A percentile compares a stretch with the other conserved stretches of the same genome.
Conservation (phyloP, 1,139 yeast genomes). For the Geotrichum bryndzae region DNA sequence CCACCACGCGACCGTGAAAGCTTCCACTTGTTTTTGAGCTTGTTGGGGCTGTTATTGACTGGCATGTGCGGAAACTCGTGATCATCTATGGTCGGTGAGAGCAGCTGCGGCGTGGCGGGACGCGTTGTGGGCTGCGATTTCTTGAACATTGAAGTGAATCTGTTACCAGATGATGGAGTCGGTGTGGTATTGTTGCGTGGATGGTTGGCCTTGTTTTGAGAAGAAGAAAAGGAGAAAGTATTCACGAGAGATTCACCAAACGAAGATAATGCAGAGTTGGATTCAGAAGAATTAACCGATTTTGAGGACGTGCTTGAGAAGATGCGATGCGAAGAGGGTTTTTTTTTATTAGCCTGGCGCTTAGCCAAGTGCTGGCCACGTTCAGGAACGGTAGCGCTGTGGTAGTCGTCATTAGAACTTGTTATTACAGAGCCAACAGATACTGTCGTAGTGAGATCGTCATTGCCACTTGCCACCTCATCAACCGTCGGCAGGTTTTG, state of each 20-base stretch:
- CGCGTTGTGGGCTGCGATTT: constrained; percentile 1
- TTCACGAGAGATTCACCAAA: constrained; percentile 5
- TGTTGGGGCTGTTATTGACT: not conserved
- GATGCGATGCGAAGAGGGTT: not conserved
- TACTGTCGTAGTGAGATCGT: not conserved
- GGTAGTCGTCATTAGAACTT: not conserved
- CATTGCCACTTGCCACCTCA: not conserved
- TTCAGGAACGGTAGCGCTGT: not conserved
- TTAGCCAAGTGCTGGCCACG: not conserved
- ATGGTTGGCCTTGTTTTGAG: not conserved
- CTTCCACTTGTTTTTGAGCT: constrained; percentile 6
- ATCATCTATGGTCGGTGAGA: not conserved
- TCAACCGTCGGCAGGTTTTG: not conserved
- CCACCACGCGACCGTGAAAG: constrained; percentile 8
- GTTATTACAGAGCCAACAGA: not conserved
- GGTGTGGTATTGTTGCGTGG: not conserved
- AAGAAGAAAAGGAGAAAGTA: constrained; percentile 4
- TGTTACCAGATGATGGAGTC: not conserved
- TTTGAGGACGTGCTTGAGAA: not conserved
- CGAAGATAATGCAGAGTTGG: not conserved
- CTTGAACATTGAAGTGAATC: constrained; percentile 10
- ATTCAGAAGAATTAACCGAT: not conserved
- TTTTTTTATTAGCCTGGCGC: not conserved
- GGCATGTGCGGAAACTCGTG: not conserved
- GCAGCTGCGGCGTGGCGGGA: constrained; percentile 10